These are phyloP conservation scores for Pyrenochaeta sp. DNA, from an alignment of 2,329 filamentous ascomycete genomes.

Conservation along the genomic window DNA sequence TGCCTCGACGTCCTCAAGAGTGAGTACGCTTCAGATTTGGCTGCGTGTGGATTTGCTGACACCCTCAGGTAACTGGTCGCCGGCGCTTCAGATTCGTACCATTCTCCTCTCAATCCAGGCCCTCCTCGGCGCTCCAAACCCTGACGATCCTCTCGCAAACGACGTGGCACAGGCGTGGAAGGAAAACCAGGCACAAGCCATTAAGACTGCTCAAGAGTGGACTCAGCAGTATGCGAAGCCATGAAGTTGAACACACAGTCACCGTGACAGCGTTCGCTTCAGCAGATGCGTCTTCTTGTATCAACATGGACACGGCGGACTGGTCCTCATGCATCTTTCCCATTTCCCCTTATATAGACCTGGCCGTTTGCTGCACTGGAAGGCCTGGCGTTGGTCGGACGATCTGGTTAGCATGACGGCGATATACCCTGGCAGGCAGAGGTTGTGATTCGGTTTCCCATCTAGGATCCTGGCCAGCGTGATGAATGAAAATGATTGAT, in stretches of 20 bases:
- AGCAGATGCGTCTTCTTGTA: not conserved
- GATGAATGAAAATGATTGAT: constrained; percentile 31
- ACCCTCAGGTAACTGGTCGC: constrained; percentile 91
- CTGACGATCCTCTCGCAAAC: constrained; percentile 96
- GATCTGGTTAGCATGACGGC: constrained; percentile 25
- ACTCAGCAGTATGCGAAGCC: constrained; percentile 77
- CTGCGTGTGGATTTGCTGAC: constrained; percentile 5
- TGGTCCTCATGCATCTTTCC: constrained; percentile 5
- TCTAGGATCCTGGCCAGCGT: constrained; percentile 13
- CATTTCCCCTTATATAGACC: constrained; percentile 16
- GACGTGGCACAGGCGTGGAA: constrained; percentile 99
- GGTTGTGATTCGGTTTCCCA: constrained; percentile 8
- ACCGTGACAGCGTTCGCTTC: not conserved
- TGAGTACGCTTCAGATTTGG: constrained; percentile 51
- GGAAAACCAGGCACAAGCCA: constrained; percentile 91
- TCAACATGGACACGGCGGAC: not conserved
- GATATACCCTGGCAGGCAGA: constrained; percentile 22
- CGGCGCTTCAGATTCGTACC: constrained; percentile 94
- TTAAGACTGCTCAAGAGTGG: constrained; percentile 92
- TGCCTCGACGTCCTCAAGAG: constrained; percentile 98
- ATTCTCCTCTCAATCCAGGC: constrained; percentile 99
- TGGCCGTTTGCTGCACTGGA: constrained; percentile 21
- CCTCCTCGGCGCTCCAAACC: constrained; percentile 93
- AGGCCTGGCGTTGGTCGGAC: constrained; percentile 29
- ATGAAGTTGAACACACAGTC: constrained; percentile 14